Conservation (phyloP, 805 yeast genomes). For the Candida tibetensis region DNA sequence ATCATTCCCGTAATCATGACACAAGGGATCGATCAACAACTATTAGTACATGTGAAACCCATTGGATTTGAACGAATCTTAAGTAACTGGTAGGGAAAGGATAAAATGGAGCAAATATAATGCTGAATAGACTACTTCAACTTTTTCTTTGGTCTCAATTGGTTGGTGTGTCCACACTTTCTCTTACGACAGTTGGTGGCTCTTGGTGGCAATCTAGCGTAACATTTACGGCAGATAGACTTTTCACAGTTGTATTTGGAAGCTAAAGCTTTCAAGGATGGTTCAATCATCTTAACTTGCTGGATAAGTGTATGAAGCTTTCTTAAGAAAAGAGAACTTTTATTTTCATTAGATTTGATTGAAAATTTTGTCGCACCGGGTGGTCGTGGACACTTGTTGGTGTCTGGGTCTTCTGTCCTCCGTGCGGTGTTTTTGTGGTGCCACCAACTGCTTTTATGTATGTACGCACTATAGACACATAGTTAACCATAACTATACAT, state of each 20-base stretch:
- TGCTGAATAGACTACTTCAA: conserved; percentile 65
- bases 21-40: neutral
- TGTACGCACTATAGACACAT: no score
- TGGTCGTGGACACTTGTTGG: neutral
- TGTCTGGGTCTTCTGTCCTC: neutral
- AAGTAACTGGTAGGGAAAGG: neutral
- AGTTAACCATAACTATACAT: no score
- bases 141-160: conserved; percentile 99
- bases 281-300: conserved; percentile 75
- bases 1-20: neutral
- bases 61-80: conserved; percentile 1
- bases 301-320: conserved; percentile 1
- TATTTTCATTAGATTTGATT: neutral
- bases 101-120: neutral
- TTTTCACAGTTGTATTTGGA: conserved; percentile 99
- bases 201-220: conserved; percentile 99
- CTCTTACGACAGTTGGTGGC: conserved; percentile 99
- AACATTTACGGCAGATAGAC: conserved; percentile 98
- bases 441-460: no score
- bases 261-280: conserved; percentile 98
- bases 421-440: no score
- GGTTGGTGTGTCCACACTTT: conserved; percentile 99
- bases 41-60: neutral
- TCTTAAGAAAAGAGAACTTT: neutral
- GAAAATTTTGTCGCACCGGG: conserved; percentile 2